phyloP scores from a whole-genome alignment of 139 green algal genomes.

The Chlamydomonas schloesseri region DNA sequence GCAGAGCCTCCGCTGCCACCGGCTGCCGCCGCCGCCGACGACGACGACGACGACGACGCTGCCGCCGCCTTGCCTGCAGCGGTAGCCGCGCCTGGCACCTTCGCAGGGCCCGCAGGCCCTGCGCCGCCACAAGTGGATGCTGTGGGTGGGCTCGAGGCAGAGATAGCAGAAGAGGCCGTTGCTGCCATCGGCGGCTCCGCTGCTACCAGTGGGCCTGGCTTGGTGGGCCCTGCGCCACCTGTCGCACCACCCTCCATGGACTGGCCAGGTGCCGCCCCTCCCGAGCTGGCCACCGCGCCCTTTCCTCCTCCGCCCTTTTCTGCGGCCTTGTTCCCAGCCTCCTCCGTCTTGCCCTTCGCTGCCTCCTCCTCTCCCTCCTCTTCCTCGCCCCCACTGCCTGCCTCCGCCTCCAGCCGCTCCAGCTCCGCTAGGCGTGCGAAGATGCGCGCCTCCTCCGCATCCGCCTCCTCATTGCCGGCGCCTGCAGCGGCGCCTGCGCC shows the following conservation, averaged over 20 bases:
- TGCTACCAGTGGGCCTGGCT: background rate
- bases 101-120: no score
- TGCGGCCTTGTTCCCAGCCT: background rate
- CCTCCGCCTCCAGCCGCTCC: constrained; percentile 43
- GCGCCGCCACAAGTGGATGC: no score
- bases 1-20: background rate
- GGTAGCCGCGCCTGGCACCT: background rate
- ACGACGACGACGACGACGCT: background rate
- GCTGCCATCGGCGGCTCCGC: no score
- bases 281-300: no score
- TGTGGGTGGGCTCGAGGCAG: no score
- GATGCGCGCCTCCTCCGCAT: constrained; percentile 45
- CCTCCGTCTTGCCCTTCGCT: no score
- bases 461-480: background rate
- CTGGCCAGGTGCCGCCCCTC: no score
- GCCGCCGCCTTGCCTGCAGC: no score
- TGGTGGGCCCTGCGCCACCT: background rate
- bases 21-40: background rate
- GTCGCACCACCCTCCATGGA: background rate
- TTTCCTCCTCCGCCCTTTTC: background rate
- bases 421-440: constrained; percentile 55
- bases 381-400: background rate
- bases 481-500: background rate
- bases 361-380: constrained; percentile 15
- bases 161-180: no score